Base-by-base conservation (phyloP, 2,329 filamentous ascomycete genomes). In the Venturia nashicola region DNA sequence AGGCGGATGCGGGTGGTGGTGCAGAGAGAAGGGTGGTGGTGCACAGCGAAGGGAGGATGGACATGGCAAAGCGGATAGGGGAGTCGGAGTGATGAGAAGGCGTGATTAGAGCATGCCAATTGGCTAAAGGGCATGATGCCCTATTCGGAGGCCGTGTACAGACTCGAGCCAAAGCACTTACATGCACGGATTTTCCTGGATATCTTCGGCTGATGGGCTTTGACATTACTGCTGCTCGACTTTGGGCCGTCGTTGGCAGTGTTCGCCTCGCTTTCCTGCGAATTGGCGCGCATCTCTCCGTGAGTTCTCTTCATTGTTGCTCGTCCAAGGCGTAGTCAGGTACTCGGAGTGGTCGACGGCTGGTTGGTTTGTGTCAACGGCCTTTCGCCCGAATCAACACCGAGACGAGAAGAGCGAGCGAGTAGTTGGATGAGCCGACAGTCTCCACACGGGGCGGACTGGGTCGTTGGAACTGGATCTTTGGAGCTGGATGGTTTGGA, bases 141-240 rank as follows among this genome's bases (percentile, higher is more conserved):
- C n/a, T n/a, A n/a, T n/a, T n/a, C n/a, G n/a, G n/a, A n/a, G n/a
- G n/a, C n/a, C 39, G 23, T 32, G 36, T 18, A 23, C 5, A 44
- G 36, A 6, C 34, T 23, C n/a, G 16, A 0, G 57, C 34, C 18
- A 36, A 27, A 36, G 32, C 27, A 65, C 64, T 65, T 61, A 65
- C 64, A 65, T 3, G 64, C 64, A 16, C 64, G 64, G 40, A 65
- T 65, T 46, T 65, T 65, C 39, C 64, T 36, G n/a, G 61, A 65
- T 54, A 64, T 65, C 39, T 64, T 64, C 12, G 61, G 64, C 39
- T 65, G 64, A 34, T 65, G 61, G 43, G 46, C n/a, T 44, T 57
- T 65, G 20, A 44, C 12, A 1, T 1, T 9, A 18, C 43, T 44
- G 36, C 36, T 46, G 39, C 63, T 62, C 18, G 42, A 32, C 32